phyloP scores from a whole-genome alignment of 805 yeast species.

The Deakozyma indianensis region DNA sequence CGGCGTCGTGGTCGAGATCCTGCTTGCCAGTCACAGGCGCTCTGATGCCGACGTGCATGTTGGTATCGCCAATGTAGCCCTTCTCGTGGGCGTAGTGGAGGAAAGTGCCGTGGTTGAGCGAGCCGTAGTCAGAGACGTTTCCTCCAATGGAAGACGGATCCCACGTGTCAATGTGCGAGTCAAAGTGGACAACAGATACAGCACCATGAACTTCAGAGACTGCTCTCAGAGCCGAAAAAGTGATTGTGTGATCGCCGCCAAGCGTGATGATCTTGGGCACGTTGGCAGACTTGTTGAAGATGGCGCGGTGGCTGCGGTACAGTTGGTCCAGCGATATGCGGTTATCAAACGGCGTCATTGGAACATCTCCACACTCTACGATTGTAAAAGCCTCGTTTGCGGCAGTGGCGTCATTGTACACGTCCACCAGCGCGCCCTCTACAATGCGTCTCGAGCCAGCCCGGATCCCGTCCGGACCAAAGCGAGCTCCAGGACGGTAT shows the following conservation, averaged over 20 bases:
- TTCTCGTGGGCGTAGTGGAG: slow-evolving; percentile 57
- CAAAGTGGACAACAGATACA: slow-evolving; percentile 51
- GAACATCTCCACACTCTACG: slow-evolving; percentile 55
- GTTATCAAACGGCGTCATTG: slow-evolving; percentile 52
- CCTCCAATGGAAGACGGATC: slow-evolving; percentile 51
- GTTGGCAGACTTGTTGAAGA: slow-evolving; percentile 24
- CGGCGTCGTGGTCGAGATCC: slow-evolving; percentile 43
- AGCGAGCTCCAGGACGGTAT: slow-evolving; percentile 38
- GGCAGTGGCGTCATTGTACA: slow-evolving; percentile 39
- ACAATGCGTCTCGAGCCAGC: slow-evolving; percentile 27
- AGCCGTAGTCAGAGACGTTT: slow-evolving; percentile 42
- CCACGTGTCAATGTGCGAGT: slow-evolving; percentile 62
- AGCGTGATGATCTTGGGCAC: slow-evolving; percentile 49
- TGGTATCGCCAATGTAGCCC: slow-evolving; percentile 37
- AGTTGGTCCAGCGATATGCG: slow-evolving; percentile 43
- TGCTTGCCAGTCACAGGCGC: slow-evolving; percentile 40
- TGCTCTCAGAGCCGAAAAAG: slow-evolving; percentile 53
- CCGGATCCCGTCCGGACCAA: slow-evolving; percentile 37
- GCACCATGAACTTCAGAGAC: slow-evolving; percentile 44
- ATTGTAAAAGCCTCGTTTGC: slow-evolving; percentile 11
- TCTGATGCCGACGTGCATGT: slow-evolving; percentile 49
- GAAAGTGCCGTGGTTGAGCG: slow-evolving; percentile 54
- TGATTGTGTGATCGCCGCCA: slow-evolving; percentile 69
- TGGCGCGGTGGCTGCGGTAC: slow-evolving; percentile 34
- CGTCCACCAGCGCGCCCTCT: slow-evolving; percentile 25